A percentile compares a stretch with the other conserved stretches of the same genome.
phyloP scores from a whole-genome alignment of 805 yeast species.

The Candida nonsorbophila region DNA sequence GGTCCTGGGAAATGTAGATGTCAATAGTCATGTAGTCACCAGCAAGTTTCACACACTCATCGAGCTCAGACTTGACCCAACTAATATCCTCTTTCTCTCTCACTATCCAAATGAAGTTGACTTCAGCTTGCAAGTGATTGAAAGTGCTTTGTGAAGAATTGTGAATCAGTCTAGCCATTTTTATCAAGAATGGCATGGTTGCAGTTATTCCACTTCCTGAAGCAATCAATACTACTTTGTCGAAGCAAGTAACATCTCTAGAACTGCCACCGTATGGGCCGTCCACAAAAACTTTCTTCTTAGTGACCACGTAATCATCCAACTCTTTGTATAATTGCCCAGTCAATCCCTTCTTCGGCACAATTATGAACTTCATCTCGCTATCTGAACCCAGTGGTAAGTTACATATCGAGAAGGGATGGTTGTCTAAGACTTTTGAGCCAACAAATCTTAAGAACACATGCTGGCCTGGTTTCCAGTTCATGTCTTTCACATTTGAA shows the following conservation, averaged over 20 bases:
- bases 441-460: constrained; percentile 44
- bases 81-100: constrained; percentile 22
- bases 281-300: constrained; percentile 38
- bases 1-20: constrained; percentile 15
- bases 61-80: constrained; percentile 38
- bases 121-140: constrained; percentile 12
- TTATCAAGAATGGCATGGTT: constrained; percentile 38
- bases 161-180: constrained; percentile 15
- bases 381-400: constrained; percentile 15
- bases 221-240: constrained; percentile 35
- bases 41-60: constrained; percentile 16
- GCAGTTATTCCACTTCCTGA: constrained; percentile 53
- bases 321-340: constrained; percentile 21
- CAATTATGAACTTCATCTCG: constrained; percentile 39
- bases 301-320: constrained; percentile 18
- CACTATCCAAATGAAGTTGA: constrained; percentile 44
- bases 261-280: constrained; percentile 56
- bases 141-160: constrained; percentile 7
- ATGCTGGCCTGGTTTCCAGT: constrained; percentile 55
- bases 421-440: constrained; percentile 42
- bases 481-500: constrained; percentile 24
- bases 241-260: constrained; percentile 42
- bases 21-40: constrained; percentile 21
- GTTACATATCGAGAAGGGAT: constrained; percentile 50
- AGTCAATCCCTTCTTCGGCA: constrained; percentile 46